Evolutionary conservation across 78 protist genomes (phyloP), one percentile per base, ranked within the genome.

Genomic region (Acrasis kona): DNA sequence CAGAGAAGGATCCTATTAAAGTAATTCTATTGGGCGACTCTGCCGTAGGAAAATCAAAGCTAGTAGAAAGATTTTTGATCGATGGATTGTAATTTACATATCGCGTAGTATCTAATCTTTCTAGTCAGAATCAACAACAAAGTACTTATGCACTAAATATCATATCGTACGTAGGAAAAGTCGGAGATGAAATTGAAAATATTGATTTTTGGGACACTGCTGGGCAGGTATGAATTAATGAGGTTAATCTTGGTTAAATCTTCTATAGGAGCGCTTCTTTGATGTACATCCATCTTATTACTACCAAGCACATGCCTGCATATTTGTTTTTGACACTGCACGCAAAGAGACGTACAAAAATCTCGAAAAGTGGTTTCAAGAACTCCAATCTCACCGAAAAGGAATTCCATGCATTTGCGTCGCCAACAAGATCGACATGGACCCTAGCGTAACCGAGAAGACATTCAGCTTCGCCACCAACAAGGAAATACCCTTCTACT

Each of bases 131-230:
- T n/a, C n/a, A n/a, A n/a, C n/a, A n/a, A n/a, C n/a, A n/a, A n/a
- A n/a, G n/a, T n/a, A n/a, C n/a, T n/a, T n/a, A n/a, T n/a, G n/a
- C n/a, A n/a, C n/a, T n/a, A n/a, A n/a, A n/a, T n/a, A n/a, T n/a
- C n/a, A n/a, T n/a, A n/a, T n/a, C n/a, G n/a, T 75, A 76, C 10
- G 81, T 41, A 57, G 12, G 66, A 37, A 27, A 19, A 27, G 70
- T 28, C 37, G 3, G 3, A 42, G 81, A 74, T 0, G 70, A 76
- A 19, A 57, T 41, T 27, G 5, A 57, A 4, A 9, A 40, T 38
- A 69, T 84, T 10, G 84, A 85, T 41, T 65, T 79, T 27, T 85
- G 89, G 89, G 89, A 85, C 74, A 85, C 89, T 0, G 89, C 84
- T 7, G 89, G 84, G 0, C 89, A 85, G n/a, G n/a, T n/a, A n/a